Evolutionary conservation across 2,329 filamentous ascomycete genomes (phyloP), one percentile per base, ranked within the genome.

Genomic region (Leptodontidium sp.): DNA sequence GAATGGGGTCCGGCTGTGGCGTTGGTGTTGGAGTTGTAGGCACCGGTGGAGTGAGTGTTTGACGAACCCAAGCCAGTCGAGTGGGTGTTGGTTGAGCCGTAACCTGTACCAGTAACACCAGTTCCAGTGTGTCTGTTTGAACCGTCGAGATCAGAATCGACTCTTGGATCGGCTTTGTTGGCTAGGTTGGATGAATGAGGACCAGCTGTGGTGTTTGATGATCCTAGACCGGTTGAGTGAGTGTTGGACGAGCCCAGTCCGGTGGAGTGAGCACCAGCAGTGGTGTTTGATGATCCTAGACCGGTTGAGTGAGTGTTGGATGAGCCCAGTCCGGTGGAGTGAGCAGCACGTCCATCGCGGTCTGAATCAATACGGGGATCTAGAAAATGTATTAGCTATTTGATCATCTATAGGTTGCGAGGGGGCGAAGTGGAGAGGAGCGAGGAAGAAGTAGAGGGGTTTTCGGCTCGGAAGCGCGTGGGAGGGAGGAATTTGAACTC

Each of bases 81-180:
- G 12, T 29, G 32, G 4, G 38, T 50, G n/a, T 43, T 68, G 40
- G 59, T 49, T 49, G 29, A 32, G 29, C 59, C 59, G 26, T 49
- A 8, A 11, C 65, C 43, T 43, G 61, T 64, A 9, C 68, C 68
- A 12, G 69, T 72, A 14, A 59, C 57, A 14, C 65, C 68, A 38
- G 65, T 65, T n/a, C 43, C 66, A 29, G 61, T 69, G 52, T 66
- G 49, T 38, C 66, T 64, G 24, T 70, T 35, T 38, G 58, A 65
- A 8, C 57, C 58, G 21, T 68, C 66, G 43, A 67, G 59, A 43
- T 69, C 68, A 12, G 53, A 61, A 47, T 69, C 68, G 21, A 70
- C 50, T 70, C 68, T 67, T 64, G 67, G 67, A 52, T 69, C 67
- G 4, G 64, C 67, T 32, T 83, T 83, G 76, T 87, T 88, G 29